Evolutionary conservation across 2,329 filamentous ascomycete species (phyloP).

Genomic region (Hysterium pulicare): DNA sequence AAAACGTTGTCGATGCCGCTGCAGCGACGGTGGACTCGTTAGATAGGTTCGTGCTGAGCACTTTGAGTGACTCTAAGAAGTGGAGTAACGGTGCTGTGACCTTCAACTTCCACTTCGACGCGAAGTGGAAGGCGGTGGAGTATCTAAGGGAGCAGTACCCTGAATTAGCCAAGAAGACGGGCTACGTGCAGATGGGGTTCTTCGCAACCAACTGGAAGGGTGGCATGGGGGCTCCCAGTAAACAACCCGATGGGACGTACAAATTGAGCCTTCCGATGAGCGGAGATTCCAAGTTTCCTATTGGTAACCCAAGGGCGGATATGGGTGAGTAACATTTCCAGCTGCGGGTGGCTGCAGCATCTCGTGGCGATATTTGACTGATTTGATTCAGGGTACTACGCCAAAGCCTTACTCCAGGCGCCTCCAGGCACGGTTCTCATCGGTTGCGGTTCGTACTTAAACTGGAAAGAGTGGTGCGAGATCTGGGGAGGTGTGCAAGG

Average conservation of each 20-base stretch:
- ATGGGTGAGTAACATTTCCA: slow-evolving; percentile 14
- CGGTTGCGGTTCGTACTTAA: slow-evolving; percentile 18
- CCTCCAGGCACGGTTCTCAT: slow-evolving; percentile 24
- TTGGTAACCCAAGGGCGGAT: slow-evolving; percentile 16
- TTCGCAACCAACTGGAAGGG: slow-evolving; percentile 23
- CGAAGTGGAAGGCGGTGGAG: slow-evolving; percentile 14
- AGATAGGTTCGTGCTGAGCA: slow-evolving; percentile 13
- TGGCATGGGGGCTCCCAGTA: slow-evolving; percentile 12
- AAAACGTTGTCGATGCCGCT: slow-evolving; percentile 17
- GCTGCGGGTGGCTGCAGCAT: not conserved
- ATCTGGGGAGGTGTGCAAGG: slow-evolving; percentile 21
- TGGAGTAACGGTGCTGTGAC: slow-evolving; percentile 14
- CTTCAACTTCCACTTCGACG: slow-evolving; percentile 16
- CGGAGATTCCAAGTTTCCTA: slow-evolving; percentile 18
- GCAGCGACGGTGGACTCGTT: slow-evolving; percentile 7
- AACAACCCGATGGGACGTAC: slow-evolving; percentile 19
- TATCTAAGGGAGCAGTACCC: slow-evolving; percentile 12
- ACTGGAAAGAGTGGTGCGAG: slow-evolving; percentile 19
- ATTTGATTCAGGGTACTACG: slow-evolving; percentile 14
- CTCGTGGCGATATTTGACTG: not conserved
- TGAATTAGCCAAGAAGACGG: slow-evolving; percentile 7
- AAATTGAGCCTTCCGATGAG: slow-evolving; percentile 16
- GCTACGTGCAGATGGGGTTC: slow-evolving; percentile 19
- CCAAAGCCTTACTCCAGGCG: slow-evolving; percentile 20
- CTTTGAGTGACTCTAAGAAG: slow-evolving; percentile 10